Conservation (phyloP, 78 protist species). For the Tieghemostelium lacteum region DNA sequence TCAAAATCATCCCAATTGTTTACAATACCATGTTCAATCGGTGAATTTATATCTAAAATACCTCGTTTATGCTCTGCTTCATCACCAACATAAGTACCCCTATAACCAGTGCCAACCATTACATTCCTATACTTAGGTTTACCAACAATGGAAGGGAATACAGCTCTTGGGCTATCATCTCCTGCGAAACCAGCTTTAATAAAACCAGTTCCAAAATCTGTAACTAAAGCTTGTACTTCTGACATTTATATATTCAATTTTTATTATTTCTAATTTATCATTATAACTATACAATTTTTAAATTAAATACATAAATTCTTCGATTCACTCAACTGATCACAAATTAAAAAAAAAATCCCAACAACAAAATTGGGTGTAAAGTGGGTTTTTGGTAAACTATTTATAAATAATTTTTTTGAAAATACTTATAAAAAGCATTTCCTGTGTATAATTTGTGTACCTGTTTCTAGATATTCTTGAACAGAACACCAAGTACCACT, state of each 20-base stretch:
- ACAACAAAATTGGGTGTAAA: too few species aligned
- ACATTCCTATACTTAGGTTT: constrained; percentile 83
- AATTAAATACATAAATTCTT: too few species aligned
- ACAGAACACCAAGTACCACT: constrained; percentile 94
- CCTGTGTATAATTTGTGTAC: constrained; percentile 95
- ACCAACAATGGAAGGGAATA: constrained; percentile 88
- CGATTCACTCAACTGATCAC: too few species aligned
- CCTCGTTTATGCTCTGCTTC: constrained; percentile 78
- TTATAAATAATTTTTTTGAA: too few species aligned
- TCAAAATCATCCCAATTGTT: constrained; percentile 99
- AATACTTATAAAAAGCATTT: constrained; percentile 98
- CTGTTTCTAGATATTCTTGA: constrained; percentile 95
- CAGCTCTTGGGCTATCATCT: constrained; percentile 88
- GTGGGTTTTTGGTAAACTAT: too few species aligned
- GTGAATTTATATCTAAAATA: constrained; percentile 90
- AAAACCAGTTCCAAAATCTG: constrained; percentile 54
- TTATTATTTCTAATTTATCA: too few species aligned
- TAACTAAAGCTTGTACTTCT: constrained; percentile 59
- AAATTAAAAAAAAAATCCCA: too few species aligned
- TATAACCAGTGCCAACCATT: constrained; percentile 83
- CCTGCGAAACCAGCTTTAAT: constrained; percentile 84
- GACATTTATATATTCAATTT: not conserved
- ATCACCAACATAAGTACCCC: constrained; percentile 67
- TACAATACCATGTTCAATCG: constrained; percentile 93
- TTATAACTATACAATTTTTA: too few species aligned